A percentile compares a stretch with the other conserved stretches of the same genome.
Evolutionary conservation across 2,329 filamentous ascomycete genomes (phyloP).

Genomic region (Berkeleyomyces basicola): DNA sequence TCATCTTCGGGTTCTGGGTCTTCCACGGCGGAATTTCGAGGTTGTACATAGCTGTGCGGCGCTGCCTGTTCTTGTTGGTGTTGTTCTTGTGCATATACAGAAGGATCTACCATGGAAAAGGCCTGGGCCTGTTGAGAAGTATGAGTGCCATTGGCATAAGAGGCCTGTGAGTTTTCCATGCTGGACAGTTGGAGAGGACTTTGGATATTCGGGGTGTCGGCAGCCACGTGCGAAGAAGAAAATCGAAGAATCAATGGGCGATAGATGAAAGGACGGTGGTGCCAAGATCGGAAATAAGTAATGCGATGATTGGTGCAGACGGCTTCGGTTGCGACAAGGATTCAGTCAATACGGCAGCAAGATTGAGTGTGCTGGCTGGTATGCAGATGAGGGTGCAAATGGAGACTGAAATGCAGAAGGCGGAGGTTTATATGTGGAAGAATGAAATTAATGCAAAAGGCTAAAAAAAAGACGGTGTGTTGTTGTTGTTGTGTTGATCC

Average conservation of each 20-base stretch:
- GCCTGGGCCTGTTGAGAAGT: constrained; percentile 9
- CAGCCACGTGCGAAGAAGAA: neutral
- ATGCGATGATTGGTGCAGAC: neutral
- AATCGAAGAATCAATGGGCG: neutral
- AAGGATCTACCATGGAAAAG: constrained; percentile 11
- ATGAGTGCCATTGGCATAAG: neutral
- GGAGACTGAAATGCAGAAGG: neutral
- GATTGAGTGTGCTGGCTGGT: too few species aligned
- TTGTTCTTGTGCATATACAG: constrained; percentile 3
- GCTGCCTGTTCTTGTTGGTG: neutral
- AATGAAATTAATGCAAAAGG: neutral
- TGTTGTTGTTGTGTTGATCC: neutral
- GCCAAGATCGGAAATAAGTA: neutral
- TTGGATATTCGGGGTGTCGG: neutral
- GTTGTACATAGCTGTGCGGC: constrained; percentile 19
- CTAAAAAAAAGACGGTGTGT: neutral
- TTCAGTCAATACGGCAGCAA: neutral
- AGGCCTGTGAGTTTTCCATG: constrained; percentile 2
- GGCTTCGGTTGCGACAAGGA: neutral
- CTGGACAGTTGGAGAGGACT: neutral
- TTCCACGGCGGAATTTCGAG: constrained; percentile 29
- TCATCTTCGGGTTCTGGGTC: constrained; percentile 23
- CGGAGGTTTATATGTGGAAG: neutral
- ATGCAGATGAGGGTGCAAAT: neutral
- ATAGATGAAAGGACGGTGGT: neutral